Conservation (phyloP, 768 basidiomycete genomes). For the Trametes maxima region DNA sequence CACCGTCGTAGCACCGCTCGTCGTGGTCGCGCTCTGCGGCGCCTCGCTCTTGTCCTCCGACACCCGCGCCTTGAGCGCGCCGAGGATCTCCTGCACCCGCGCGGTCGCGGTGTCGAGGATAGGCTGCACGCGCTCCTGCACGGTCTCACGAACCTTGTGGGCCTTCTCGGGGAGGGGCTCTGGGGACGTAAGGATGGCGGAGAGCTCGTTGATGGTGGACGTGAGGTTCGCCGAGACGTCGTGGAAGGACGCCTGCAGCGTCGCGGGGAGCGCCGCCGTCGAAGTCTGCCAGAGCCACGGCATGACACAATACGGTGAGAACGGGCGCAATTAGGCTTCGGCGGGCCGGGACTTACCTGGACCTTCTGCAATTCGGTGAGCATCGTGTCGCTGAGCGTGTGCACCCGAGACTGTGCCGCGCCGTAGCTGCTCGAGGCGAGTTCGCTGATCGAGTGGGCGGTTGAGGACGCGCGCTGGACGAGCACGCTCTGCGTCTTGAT, state of each 20-base stretch:
- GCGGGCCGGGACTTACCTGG: conserved; percentile 32
- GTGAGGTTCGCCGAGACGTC: conserved; percentile 58
- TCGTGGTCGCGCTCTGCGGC: conserved; percentile 18
- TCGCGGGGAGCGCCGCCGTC: conserved; percentile 50
- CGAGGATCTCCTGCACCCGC: conserved; percentile 36
- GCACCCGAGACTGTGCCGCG: conserved; percentile 57
- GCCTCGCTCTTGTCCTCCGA: conserved; percentile 24
- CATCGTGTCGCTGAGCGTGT: conserved; percentile 66
- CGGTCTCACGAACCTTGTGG: conserved; percentile 54
- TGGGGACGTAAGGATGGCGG: conserved; percentile 55
- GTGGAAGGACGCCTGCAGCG: conserved; percentile 62
- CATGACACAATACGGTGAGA: background rate
- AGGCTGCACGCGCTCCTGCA: conserved; percentile 62
- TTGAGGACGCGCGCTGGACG: conserved; percentile 72
- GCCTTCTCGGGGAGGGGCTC: conserved; percentile 66
- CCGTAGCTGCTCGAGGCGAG: conserved; percentile 59
- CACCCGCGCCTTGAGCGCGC: conserved; percentile 18
- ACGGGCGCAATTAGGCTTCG: background rate
- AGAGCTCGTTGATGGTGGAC: conserved; percentile 55
- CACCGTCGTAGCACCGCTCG: conserved; percentile 14
- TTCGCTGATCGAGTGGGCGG: conserved; percentile 62
- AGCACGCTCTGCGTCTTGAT: conserved; percentile 65
- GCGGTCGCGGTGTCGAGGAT: conserved; percentile 49
- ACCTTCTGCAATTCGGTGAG: conserved; percentile 66
- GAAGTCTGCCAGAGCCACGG: conserved; percentile 45